Evolutionary conservation across 2,329 filamentous ascomycete genomes (phyloP).

Genomic region (Pleomassaria siparia): DNA sequence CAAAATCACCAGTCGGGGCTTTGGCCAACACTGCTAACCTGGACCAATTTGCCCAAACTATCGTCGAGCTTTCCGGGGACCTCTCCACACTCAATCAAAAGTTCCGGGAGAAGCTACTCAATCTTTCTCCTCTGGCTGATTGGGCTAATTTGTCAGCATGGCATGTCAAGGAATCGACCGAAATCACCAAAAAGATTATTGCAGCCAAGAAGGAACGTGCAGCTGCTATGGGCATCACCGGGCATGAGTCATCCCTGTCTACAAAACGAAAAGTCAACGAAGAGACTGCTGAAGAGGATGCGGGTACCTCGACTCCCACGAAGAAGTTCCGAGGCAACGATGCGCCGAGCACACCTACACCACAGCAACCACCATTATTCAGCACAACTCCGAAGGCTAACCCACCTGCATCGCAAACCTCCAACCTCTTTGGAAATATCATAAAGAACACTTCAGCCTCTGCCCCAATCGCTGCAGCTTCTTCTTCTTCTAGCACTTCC

Average conservation of each 20-base stretch:
- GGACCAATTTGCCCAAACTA: conserved; percentile 16
- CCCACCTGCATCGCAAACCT: conserved; percentile 22
- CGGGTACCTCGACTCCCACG: conserved; percentile 15
- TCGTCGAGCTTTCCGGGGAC: conserved; percentile 22
- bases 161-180: conserved; percentile 29
- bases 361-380: not conserved
- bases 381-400: conserved; percentile 7
- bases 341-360: conserved; percentile 19
- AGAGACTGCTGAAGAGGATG: conserved; percentile 13
- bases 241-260: conserved; percentile 34
- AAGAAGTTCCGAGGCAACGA: conserved; percentile 28
- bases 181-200: conserved; percentile 32
- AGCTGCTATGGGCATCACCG: conserved; percentile 31
- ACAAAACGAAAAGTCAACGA: conserved; percentile 34
- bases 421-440: conserved; percentile 15
- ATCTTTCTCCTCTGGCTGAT: conserved; percentile 26
- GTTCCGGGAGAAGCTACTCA: conserved; percentile 28
- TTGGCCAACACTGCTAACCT: conserved; percentile 10
- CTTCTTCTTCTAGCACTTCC: not conserved
- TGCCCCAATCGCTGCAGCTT: not conserved
- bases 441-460: conserved; percentile 5
- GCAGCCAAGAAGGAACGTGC: conserved; percentile 33
- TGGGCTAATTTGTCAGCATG: conserved; percentile 34
- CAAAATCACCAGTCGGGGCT: not conserved
- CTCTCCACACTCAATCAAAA: conserved; percentile 31